Percentiles rank a stretch among this genome's conserved stretches.
Evolutionary conservation across 1,284 basidiomycete species (phyloP).

Genomic region (Laetiporus sulphureus): DNA sequence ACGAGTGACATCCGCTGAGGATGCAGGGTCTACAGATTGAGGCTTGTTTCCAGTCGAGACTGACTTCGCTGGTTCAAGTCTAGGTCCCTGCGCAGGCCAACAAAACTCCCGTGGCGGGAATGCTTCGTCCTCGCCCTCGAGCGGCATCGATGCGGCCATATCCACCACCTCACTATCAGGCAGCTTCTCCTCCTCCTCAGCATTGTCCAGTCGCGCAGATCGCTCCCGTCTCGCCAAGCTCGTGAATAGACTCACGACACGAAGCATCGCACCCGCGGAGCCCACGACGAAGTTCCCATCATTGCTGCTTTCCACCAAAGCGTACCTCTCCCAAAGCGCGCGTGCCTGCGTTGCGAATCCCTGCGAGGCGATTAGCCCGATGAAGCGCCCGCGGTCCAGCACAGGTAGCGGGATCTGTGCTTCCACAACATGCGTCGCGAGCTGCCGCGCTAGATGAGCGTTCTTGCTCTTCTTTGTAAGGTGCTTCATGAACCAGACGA

Average conservation of each 20-base stretch:
- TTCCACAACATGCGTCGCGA: slow-evolving; percentile 43
- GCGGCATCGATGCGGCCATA: slow-evolving; percentile 1
- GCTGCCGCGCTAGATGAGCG: slow-evolving; percentile 31
- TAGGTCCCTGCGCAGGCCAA: no score
- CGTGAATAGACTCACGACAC: slow-evolving; percentile 48
- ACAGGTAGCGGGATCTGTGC: slow-evolving; percentile 33
- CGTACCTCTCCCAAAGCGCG: slow-evolving; percentile 49
- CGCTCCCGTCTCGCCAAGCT: slow-evolving; percentile 21
- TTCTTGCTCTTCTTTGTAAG: slow-evolving; percentile 33
- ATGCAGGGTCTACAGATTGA: neutral
- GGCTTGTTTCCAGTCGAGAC: neutral
- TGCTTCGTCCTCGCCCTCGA: neutral
- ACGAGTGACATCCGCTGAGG: neutral
- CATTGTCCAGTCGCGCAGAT: neutral
- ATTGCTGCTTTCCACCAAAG: slow-evolving; percentile 30
- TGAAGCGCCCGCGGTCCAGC: slow-evolving; percentile 39
- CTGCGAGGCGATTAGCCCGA: slow-evolving; percentile 36
- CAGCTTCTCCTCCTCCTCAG: neutral
- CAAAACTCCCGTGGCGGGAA: neutral
- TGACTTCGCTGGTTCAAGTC: neutral
- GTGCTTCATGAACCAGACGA: slow-evolving; percentile 46
- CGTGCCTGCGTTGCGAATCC: slow-evolving; percentile 44
- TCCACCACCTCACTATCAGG: slow-evolving; percentile 1
- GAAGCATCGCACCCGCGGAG: slow-evolving; percentile 41
- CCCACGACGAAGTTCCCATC: slow-evolving; percentile 32